Base-by-base conservation (phyloP, 176 grass and related monocot species). In the Cymbopogon citratus region DNA sequence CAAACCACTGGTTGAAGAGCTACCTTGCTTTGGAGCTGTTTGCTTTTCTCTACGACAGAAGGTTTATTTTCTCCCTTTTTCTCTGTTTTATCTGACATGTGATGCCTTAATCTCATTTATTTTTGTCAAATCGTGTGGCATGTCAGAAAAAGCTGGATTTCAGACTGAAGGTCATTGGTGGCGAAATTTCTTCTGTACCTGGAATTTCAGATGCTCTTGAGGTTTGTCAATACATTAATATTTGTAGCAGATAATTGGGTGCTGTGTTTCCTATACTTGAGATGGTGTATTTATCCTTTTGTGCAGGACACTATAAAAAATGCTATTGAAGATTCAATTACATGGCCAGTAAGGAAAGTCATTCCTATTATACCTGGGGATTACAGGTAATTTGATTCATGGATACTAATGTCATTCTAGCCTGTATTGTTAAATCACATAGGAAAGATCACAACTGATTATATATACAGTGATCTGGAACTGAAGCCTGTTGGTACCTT, bases 131-230 rank as follows among this genome's bases (percentile, higher is more conserved):
- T 35, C 49, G 81, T 13, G 27, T 90, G 86, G 11, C 66, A 84
- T 11, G 23, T 88, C 67, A 98, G 96, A 95, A 95, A 93, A 98
- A 98, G 60, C 92, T 98, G 81, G 96, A 98, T 83, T 98, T 98
- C 73, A 93, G 73, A 82, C 80, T 98, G 77, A 98, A 91, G 82
- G 90, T 98, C 71, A 84, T 98, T 74, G 92, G 92, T 83, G 92
- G 96, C 5, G 90, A 98, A 40, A 80, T 98, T 77, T 98, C 96
- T 84, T 77, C 90, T 64, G 69, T 98, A 82, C 96, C 96, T 77
- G 96, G 96, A 64, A 87, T 98, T 83, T 95, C 96, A 66, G 87
- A 91, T 90, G 96, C 96, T 75, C 91, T 98, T 71, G 92, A 95
- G 92, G 96, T 98, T 84, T 66, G 64, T 0, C 24, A 24, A 59